A percentile compares a stretch with the other conserved stretches of the same genome.
These are phyloP conservation scores for Lithohypha guttulata DNA, from an alignment of 2,329 filamentous ascomycete species.

Conservation along the genomic window DNA sequence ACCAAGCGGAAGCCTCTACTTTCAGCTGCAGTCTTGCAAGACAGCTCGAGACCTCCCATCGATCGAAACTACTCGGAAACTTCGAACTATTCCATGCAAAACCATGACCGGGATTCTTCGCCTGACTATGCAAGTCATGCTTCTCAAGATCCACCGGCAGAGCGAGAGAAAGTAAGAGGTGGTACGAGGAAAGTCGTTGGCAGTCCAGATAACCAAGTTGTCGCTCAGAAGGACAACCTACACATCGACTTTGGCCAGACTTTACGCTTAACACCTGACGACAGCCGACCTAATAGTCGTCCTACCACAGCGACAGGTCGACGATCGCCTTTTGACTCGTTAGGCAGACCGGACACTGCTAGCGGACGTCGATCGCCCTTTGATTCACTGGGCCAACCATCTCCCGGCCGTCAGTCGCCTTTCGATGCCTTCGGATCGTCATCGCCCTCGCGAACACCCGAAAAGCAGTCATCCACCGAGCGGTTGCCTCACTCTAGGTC, in stretches of 20 bases:
- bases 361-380: constrained; percentile 13
- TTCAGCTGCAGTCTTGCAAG: constrained; percentile 34
- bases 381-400: constrained; percentile 17
- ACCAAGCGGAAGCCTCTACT: constrained; percentile 14
- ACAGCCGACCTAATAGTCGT: constrained; percentile 45
- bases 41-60: constrained; percentile 24
- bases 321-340: constrained; percentile 20
- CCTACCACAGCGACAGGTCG: constrained; percentile 33
- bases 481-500: constrained; percentile 22
- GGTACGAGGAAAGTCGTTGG: constrained; percentile 67
- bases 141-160: constrained; percentile 30
- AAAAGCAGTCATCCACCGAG: constrained; percentile 1
- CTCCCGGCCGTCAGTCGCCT: constrained; percentile 23
- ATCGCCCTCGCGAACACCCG: constrained; percentile 11
- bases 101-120: constrained; percentile 52
- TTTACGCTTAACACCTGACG: constrained; percentile 42
- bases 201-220: constrained; percentile 32
- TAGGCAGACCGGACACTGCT: constrained; percentile 11
- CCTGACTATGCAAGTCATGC: constrained; percentile 67
- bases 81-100: constrained; percentile 34
- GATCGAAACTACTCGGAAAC: constrained; percentile 13
- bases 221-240: constrained; percentile 45
- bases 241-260: constrained; percentile 73
- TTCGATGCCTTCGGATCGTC: constrained; percentile 11
- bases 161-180: constrained; percentile 52